phyloP scores from a whole-genome alignment of 345 rosid species.

The Dovyalis caffra region DNA sequence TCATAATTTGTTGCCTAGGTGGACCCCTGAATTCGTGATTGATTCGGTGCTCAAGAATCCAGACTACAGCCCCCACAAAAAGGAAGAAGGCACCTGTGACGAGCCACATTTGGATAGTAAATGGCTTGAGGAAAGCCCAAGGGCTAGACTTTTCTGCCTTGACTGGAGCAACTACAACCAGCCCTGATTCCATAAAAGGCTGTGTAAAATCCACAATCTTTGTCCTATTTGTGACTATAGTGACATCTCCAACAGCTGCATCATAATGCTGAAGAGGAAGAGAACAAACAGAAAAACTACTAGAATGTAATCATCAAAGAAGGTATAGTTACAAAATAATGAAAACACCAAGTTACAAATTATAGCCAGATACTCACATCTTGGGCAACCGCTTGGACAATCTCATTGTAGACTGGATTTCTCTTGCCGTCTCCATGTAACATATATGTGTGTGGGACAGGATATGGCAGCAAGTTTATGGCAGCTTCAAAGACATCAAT shows the following conservation, averaged over 20 bases:
- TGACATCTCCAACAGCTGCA: constrained; percentile 36
- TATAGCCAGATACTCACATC: constrained; percentile 51
- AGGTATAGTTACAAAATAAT: background rate
- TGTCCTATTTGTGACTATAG: constrained; percentile 33
- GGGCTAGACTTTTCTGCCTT: constrained; percentile 68
- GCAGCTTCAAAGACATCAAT: constrained; percentile 96
- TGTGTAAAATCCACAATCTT: constrained; percentile 33
- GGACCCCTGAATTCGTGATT: constrained; percentile 87
- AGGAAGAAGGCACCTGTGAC: constrained; percentile 82
- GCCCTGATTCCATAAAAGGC: constrained; percentile 40
- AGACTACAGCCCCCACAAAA: constrained; percentile 81
- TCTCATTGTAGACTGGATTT: constrained; percentile 61
- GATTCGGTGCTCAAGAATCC: constrained; percentile 94
- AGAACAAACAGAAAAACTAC: constrained; percentile 10
- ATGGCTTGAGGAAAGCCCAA: constrained; percentile 96
- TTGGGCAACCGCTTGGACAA: constrained; percentile 54
- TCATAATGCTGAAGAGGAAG: constrained; percentile 31
- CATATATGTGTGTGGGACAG: constrained; percentile 66
- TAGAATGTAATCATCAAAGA: background rate
- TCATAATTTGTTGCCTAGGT: constrained; percentile 77
- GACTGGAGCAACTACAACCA: constrained; percentile 78
- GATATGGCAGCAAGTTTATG: constrained; percentile 72
- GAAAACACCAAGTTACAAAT: background rate
- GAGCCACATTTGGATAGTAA: constrained; percentile 77
- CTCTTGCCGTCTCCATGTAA: constrained; percentile 60